phyloP scores from a whole-genome alignment of 1,284 basidiomycete genomes.

The Malassezia japonica region DNA sequence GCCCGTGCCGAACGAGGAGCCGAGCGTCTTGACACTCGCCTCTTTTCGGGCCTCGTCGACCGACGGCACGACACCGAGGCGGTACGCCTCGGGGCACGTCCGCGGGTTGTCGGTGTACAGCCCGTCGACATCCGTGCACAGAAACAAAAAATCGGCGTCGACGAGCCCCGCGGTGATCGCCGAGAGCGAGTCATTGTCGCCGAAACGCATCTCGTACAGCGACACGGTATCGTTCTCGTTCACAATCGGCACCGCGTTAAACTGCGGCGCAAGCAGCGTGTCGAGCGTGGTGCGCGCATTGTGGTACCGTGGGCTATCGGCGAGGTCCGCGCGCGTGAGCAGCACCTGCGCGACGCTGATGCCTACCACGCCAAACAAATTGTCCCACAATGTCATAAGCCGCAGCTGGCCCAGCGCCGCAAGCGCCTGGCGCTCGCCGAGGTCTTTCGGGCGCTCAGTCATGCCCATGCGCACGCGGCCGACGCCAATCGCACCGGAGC shows the following conservation, averaged over 20 bases:
- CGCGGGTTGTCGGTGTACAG: conserved; percentile 91
- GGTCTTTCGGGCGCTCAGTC: conserved; percentile 65
- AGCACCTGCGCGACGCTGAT: conserved; percentile 93
- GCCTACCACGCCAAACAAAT: conserved; percentile 80
- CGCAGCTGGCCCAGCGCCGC: conserved; percentile 94
- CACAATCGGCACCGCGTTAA: conserved; percentile 45
- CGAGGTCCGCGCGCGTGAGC: conserved; percentile 87
- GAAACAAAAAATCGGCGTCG: conserved; percentile 90
- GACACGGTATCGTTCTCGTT: conserved; percentile 48
- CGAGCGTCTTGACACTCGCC: conserved; percentile 82
- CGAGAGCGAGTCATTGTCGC: conserved; percentile 95
- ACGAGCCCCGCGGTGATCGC: conserved; percentile 95
- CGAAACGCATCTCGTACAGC: conserved; percentile 83
- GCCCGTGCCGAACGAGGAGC: conserved; percentile 86
- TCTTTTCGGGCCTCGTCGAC: conserved; percentile 69
- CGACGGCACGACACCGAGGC: conserved; percentile 72
- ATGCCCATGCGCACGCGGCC: conserved; percentile 84
- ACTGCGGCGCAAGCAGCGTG: conserved; percentile 30
- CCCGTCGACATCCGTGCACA: conserved; percentile 93
- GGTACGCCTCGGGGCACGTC: conserved; percentile 70
- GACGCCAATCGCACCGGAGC: conserved; percentile 90
- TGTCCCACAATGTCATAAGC: conserved; percentile 92
- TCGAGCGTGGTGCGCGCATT: conserved; percentile 42
- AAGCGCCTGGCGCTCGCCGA: conserved; percentile 86
- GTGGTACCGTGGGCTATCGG: conserved; percentile 55